Evolutionary conservation across 768 basidiomycete species (phyloP), one percentile per base, ranked within the genome.

Genomic region (Lactarius hatsudake): DNA sequence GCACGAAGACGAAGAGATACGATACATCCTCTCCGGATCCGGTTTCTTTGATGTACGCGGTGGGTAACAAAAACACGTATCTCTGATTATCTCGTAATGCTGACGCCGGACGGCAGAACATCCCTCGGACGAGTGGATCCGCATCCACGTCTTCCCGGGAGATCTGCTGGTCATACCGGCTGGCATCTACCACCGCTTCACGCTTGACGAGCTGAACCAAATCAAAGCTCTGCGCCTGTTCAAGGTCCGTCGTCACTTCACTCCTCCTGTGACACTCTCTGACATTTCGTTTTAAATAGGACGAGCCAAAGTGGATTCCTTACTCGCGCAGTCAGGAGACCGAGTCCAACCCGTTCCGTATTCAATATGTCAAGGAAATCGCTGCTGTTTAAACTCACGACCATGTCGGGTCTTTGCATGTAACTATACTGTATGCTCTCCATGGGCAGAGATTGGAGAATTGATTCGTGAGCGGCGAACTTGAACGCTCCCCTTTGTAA

Each of bases 1-100:
- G 81, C 96, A 97, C 72, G 94, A 97, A 76, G 95, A 97, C 72
- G 95, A 98, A 73, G 95, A 98, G 78, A 96, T 96, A 73, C 83
- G 95, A 9, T 98, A 92, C 72, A 86, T 96, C 71, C 82, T 94
- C 48, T 81, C 83, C 0, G 96, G 96, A n/a, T 87, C 85, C 43
- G 95, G 94, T 0, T 98, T 87, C 81, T 98, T 97, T 74, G 96
- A 98, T 72, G 85, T 98, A 48, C 84, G 94, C 66, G 92, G 92
- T 92, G 70, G 63, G 86, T 72, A 30, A n/a, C n/a, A n/a, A 18
- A 55, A 6, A 32, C 3, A 23, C 1, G 10, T 12, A 7, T 48
- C n/a, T 5, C 9, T 45, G 45, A 9, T n/a, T 10, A n/a, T 48
- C n/a, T 48, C 12, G 9, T 20, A 6, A 9, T n/a, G 10, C 4